Evolutionary conservation across 441 rosid genomes (phyloP), one percentile per base, ranked within the genome.

Genomic region (Melastoma candidum): DNA sequence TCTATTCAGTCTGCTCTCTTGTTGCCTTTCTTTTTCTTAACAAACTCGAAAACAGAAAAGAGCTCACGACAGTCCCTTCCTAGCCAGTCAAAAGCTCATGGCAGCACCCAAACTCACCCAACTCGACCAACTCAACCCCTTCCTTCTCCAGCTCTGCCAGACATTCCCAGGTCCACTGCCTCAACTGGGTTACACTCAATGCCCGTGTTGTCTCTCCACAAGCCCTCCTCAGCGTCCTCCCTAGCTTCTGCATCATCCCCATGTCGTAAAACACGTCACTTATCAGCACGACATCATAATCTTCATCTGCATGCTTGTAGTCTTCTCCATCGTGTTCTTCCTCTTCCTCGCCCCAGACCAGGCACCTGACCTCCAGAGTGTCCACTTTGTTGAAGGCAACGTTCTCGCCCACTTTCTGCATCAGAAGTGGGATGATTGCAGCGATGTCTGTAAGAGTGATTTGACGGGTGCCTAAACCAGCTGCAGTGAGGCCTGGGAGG

Each of bases 301-400:
- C 32, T 3, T 54, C 59, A 1, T 32, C 41, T 8, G 41, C 41
- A 4, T 8, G 41, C 41, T 8, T 8, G 7, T 32, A 4, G 6
- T 2, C 1, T 4, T 32, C 41, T 4, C 8, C 41, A 32, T 8
- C 41, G 7, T 48, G 4, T 53, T 46, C 56, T 57, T 53, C 47
- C 63, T 67, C 69, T n/a, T 56, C 64, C 46, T 47, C 52, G 10
- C 70, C 81, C 81, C 70, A 76, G 11, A 51, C 64, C 27, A 32
- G 36, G 36, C 36, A 3, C 36, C 36, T 29, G 36, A 71, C 63
- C 49, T 73, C 68, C 45, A 44, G 54, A n/a, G 65, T 68, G 8
- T 64, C 69, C 2, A 68, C 69, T 32, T 26, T 49, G 44, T 61
- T 43, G 3, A 45, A 61, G 7, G 58, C 24, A 59, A 46, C 68